These are phyloP conservation scores for Phlyctochytrium planicorne DNA, from an alignment of 192 early-diverging fungal species.

Conservation along the genomic window DNA sequence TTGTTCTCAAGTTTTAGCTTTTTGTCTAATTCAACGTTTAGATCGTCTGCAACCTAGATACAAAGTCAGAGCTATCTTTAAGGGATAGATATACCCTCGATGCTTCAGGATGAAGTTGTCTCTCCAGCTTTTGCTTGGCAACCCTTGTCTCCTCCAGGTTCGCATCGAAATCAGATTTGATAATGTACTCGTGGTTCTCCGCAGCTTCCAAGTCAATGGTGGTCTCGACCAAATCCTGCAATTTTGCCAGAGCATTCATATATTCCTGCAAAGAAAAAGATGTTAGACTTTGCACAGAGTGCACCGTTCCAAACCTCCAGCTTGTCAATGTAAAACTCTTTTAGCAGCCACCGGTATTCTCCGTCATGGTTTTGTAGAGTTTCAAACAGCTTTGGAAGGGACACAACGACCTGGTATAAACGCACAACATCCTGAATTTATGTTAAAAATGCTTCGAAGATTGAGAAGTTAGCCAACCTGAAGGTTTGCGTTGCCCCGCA, in stretches of 20 bases:
- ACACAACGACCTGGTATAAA: conserved; percentile 80
- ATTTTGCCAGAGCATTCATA: conserved; percentile 55
- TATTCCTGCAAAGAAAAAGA: conserved; percentile 34
- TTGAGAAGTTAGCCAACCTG: too few species aligned
- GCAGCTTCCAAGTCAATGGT: conserved; percentile 85
- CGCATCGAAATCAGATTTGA: conserved; percentile 83
- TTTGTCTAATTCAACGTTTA: too few species aligned
- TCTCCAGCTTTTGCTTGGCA: conserved; percentile 39
- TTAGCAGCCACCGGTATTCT: conserved; percentile 43
- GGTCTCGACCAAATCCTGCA: conserved; percentile 84
- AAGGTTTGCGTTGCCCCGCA: too few species aligned
- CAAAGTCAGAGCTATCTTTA: too few species aligned
- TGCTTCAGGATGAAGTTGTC: conserved; percentile 63
- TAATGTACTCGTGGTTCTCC: conserved; percentile 82
- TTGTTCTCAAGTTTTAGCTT: too few species aligned
- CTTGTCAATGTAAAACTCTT: conserved; percentile 52
- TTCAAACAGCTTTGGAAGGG: conserved; percentile 64
- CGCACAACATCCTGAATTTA: conserved; percentile 74
- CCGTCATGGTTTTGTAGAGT: conserved; percentile 52
- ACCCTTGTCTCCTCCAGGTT: conserved; percentile 48
- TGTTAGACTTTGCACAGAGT: not conserved
- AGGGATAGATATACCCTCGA: conserved; percentile 37
- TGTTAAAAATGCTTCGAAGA: conserved; percentile 4
- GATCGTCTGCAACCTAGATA: too few species aligned
- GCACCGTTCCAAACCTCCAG: conserved; percentile 34